A percentile compares a stretch with the other conserved stretches of the same genome.
These are phyloP conservation scores for Camelina hispida DNA, from an alignment of 345 rosid genomes.

Conservation along the genomic window DNA sequence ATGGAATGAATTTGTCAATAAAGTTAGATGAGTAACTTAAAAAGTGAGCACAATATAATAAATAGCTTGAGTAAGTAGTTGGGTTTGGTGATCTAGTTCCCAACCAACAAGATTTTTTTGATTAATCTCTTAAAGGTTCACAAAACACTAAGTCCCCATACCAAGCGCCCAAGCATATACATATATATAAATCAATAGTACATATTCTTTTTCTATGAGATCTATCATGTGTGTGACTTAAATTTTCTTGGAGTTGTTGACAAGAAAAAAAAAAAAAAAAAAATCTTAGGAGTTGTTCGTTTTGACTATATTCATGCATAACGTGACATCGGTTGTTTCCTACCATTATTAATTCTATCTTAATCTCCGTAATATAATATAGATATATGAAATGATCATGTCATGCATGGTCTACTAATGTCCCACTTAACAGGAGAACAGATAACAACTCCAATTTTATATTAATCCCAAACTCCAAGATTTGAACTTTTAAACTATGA, in stretches of 20 bases:
- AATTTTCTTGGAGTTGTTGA: conserved; percentile 41
- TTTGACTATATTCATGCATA: conserved; percentile 29
- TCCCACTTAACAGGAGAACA: neutral
- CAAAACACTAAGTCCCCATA: conserved; percentile 6
- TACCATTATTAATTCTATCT: neutral
- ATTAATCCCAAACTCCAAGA: conserved; percentile 14
- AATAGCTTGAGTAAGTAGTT: conserved; percentile 38
- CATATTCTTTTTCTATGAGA: conserved; percentile 22
- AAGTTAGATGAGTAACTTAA: conserved; percentile 22
- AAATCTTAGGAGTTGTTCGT: conserved; percentile 21
- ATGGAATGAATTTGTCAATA: conserved; percentile 5
- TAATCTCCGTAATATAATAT: neutral
- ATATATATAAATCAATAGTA: neutral
- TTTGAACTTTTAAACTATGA: neutral
- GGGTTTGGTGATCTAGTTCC: conserved; percentile 45
- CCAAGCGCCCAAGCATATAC: neutral
- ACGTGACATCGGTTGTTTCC: conserved; percentile 15
- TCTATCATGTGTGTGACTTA: conserved; percentile 41
- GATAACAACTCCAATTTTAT: neutral
- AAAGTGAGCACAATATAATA: conserved; percentile 10
- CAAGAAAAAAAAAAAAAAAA: neutral
- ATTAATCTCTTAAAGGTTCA: conserved; percentile 29
- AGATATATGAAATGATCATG: neutral
- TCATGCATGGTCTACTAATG: neutral
- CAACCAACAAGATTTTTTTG: conserved; percentile 44